Evolutionary conservation across 2,329 filamentous ascomycete species (phyloP), one percentile per base, ranked within the genome.

Genomic region (Orbilia quercus): DNA sequence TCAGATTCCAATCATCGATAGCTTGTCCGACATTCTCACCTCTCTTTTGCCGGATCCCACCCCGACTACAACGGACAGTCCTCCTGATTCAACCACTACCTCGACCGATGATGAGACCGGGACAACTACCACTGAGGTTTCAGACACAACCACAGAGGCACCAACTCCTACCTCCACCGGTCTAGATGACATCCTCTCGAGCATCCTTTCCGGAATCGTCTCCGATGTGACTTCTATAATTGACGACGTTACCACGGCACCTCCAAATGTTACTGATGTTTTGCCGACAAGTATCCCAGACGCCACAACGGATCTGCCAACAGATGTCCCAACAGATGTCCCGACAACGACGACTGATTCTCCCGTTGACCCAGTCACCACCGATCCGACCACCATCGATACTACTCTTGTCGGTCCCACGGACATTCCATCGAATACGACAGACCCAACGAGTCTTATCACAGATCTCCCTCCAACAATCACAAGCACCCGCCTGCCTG

Each of bases 1-100:
- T 7, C 75, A 75, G 58, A 76, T 79, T 34, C 76, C 78, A 12
- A 76, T 45, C 0, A 76, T 76, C 47, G 66, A 64, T n/a, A 64
- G 55, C 3, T 53, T 76, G 28, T 51, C 48, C 12, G 64, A 69
- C 11, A 78, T 79, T 14, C 75, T 76, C 54, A 58, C 57, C 1
- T 63, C 69, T 11, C 50, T n/a, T 78, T 79, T 72, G 81, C 81
- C 42, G 78, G 78, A 57, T 62, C 76, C 25, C 76, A 75, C 53
- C 76, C 78, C n/a, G 28, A 5, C 28, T 31, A 77, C 31, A 38
- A 20, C 28, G 12, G 18, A 14, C 40, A 20, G 25, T 31, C 76
- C 76, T 55, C 18, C 69, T 66, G 60, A 38, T 40, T 76, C 76
- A 11, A 78, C 77, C 7, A 77, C 75, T 55, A 74, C 76, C n/a